Conservation (phyloP, 2,329 filamentous ascomycete genomes). For the Arachnopeziza araneosa region DNA sequence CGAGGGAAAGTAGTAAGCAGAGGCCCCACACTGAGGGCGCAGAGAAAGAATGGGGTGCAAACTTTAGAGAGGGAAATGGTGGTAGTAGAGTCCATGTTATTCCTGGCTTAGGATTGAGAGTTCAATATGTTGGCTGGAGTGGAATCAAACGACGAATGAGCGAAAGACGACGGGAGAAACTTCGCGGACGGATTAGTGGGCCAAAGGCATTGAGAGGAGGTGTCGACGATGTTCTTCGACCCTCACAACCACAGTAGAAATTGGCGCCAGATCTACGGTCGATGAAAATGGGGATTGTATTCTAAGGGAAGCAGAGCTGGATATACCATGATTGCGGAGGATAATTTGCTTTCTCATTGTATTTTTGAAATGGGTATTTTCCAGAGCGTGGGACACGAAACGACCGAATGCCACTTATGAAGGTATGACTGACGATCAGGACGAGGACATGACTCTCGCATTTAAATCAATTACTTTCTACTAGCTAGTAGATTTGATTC, state of each 20-base stretch:
- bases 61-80: conserved; percentile 27
- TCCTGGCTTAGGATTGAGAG: conserved; percentile 35
- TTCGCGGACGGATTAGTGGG: conserved; percentile 55
- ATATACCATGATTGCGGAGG: background rate
- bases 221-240: conserved; percentile 26
- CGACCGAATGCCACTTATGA: background rate
- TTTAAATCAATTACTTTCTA: background rate
- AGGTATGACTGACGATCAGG: background rate
- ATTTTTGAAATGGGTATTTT: background rate
- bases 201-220: conserved; percentile 38
- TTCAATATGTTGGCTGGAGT: conserved; percentile 45
- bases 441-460: background rate
- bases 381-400: background rate
- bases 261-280: background rate
- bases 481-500: background rate
- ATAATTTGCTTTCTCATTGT: background rate
- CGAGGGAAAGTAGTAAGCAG: conserved; percentile 4
- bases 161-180: conserved; percentile 51
- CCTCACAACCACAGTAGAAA: background rate
- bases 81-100: conserved; percentile 23
- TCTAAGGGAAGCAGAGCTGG: background rate
- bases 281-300: background rate
- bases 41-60: conserved; percentile 23
- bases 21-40: conserved; percentile 8
- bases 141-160: conserved; percentile 50